Evolutionary conservation across 2,329 filamentous ascomycete species (phyloP), one percentile per base, ranked within the genome.

Genomic region (Thermothelomyces thermophilus): DNA sequence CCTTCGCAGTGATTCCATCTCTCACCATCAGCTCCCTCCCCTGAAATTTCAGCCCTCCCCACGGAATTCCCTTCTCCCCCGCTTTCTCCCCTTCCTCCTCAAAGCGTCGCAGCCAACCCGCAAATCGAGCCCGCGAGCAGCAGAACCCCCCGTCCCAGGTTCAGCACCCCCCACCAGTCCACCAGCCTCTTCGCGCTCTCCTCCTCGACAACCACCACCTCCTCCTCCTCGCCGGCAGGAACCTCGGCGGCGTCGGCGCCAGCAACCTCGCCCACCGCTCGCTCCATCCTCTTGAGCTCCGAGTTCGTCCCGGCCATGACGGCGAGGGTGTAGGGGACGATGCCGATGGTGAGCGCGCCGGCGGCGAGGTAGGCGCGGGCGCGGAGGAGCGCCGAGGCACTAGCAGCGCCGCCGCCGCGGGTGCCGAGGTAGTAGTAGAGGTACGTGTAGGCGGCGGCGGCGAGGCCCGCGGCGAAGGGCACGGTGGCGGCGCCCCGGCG

Each of bases 91-190:
- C 30, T 10, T 30, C 14, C 30, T 24, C 42, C 28, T 49, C 33
- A 60, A 41, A 64, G 41, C 17, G 60, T 56, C 33, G 61, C 59
- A 50, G 57, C 63, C 34, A 62, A 50, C n/a, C 65, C 68, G 20
- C 66, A 47, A 0, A 61, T 57, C 3, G 60, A 58, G 37, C 55
- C 56, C 26, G 16, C 41, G 24, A 39, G 33, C 39, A 63, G 41
- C 53, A 66, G 46, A 14, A 28, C 52, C 7, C 52, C 35, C 46
- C 63, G 55, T 8, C 60, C 63, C 37, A 81, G 54, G 58, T 80
- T 80, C 57, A 80, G 59, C 43, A 70, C 64, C 3, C 69, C 77
- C 79, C 79, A 83, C 51, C 65, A 67, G 58, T 82, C 77, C 33
- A 82, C 68, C 56, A 82, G 61, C 51, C 65, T 68, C 62, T 78